Conservation (phyloP, 192 early-diverging fungal genomes). For the Backusella circina region DNA sequence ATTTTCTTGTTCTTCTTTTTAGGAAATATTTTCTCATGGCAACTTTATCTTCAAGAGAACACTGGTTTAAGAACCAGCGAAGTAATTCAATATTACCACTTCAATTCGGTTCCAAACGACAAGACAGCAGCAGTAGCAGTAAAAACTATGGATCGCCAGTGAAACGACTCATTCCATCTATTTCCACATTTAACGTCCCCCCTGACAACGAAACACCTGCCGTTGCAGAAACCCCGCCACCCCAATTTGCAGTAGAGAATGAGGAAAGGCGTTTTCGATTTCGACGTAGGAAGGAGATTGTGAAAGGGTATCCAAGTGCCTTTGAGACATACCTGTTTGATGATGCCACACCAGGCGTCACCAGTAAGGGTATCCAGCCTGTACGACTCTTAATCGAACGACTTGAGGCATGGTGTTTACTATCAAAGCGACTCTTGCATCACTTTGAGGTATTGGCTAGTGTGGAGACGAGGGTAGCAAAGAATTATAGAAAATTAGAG, state of each 20-base stretch:
- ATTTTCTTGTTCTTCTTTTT: background rate
- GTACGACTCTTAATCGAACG: conserved; percentile 18
- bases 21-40: background rate
- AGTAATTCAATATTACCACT: background rate
- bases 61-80: background rate
- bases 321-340: conserved; percentile 3
- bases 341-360: background rate
- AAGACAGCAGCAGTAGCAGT: background rate
- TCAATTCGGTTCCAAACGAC: background rate
- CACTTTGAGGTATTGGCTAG: conserved; percentile 12
- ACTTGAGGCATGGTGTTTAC: conserved; percentile 20
- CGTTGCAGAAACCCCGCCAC: background rate
- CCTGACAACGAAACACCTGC: background rate
- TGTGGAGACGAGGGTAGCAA: conserved; percentile 14
- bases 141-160: background rate
- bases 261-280: background rate
- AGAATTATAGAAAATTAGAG: conserved; percentile 14
- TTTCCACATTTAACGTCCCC: conserved; percentile 13
- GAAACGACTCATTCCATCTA: conserved; percentile 11
- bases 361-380: conserved; percentile 15
- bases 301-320: background rate
- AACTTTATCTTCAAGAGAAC: background rate
- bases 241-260: conserved; percentile 5
- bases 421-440: conserved; percentile 12
- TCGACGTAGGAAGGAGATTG: background rate